A percentile compares a stretch with the other conserved stretches of the same genome.
These are phyloP conservation scores for Gardenia jasminoides DNA, from an alignment of 257 asterid species.

Conservation along the genomic window DNA sequence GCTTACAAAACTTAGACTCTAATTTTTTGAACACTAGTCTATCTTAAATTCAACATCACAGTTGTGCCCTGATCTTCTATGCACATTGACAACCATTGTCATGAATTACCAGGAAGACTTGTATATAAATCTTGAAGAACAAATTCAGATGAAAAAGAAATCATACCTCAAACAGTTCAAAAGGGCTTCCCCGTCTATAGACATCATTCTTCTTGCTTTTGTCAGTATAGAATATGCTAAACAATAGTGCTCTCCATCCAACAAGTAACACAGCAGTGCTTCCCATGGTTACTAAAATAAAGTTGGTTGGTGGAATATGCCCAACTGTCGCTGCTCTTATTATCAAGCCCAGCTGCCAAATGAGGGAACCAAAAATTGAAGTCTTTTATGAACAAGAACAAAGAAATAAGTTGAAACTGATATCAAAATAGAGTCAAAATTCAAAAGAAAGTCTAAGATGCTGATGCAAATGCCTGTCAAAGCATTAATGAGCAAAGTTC, in stretches of 20 bases:
- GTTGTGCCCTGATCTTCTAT: neutral
- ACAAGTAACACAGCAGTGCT: slow-evolving; percentile 79
- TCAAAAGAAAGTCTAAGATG: neutral
- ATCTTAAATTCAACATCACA: too few species aligned
- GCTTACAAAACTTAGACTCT: too few species aligned
- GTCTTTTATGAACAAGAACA: neutral
- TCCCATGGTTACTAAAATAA: slow-evolving; percentile 77
- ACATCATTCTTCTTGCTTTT: slow-evolving; percentile 56
- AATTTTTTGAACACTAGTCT: too few species aligned
- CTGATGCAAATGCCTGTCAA: neutral
- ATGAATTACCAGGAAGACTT: neutral
- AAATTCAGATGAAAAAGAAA: neutral
- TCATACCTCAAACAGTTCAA: slow-evolving; percentile 77
- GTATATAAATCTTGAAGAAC: neutral
- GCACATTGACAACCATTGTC: neutral
- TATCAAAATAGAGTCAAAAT: neutral
- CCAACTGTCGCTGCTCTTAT: slow-evolving; percentile 62
- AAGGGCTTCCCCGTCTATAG: slow-evolving; percentile 75
- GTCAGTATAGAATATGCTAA: slow-evolving; percentile 43
- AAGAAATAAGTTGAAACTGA: neutral
- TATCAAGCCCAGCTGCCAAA: slow-evolving; percentile 66
- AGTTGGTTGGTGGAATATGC: slow-evolving; percentile 67
- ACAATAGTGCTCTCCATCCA: slow-evolving; percentile 77
- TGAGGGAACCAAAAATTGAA: slow-evolving; percentile 3
- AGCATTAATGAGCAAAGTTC: neutral